Base-by-base conservation (phyloP, 2,329 filamentous ascomycete species). In the Lasiodiplodia gonubiensis region DNA sequence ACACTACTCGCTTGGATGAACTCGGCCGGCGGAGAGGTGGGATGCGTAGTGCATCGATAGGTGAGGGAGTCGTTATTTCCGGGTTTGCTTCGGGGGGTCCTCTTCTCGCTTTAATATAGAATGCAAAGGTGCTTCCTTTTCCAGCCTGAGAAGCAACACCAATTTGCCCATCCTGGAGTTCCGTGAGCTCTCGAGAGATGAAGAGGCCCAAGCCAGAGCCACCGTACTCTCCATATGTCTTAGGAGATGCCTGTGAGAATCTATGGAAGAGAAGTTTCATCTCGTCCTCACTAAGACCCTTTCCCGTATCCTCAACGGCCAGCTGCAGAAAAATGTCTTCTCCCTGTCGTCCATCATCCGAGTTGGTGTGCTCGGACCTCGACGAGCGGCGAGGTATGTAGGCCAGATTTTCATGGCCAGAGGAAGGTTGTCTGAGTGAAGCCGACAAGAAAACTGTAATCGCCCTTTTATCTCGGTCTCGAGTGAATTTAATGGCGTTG, bases 171-270 rank as follows among this genome's bases (percentile, higher is more conserved):
- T 76, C 77, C 46, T 78, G 76, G 2, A 78, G 71, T 65, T 77
- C 76, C 23, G 55, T 71, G 2, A 79, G 73, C 66, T 76, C 73
- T 10, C 74, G 71, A 0, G 76, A 78, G 54, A 79, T 78, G 69
- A 78, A 79, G 7, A 79, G 72, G 2, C 78, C 78, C 1, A 80
- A 70, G 0, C 78, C 78, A n/a, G 75, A 78, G 5, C 78, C 78
- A 71, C 77, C 76, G 33, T 78, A 78, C 14, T 77, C 71, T 30
- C 72, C 68, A 25, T 73, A 69, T 5, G 71, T 73, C 30, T 70
- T 70, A 21, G 70, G 70, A 12, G 68, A 70, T 21, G 70, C 65
- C 21, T 68, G 67, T 10, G 60, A 63, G 42, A 68, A 68, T 2
- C 67, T 53, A 33, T 66, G 60, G 30, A 68, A 68, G 12, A 68